Conservation (phyloP, 352 stramenopile genomes). For the Thraustochytrium striatum region DNA sequence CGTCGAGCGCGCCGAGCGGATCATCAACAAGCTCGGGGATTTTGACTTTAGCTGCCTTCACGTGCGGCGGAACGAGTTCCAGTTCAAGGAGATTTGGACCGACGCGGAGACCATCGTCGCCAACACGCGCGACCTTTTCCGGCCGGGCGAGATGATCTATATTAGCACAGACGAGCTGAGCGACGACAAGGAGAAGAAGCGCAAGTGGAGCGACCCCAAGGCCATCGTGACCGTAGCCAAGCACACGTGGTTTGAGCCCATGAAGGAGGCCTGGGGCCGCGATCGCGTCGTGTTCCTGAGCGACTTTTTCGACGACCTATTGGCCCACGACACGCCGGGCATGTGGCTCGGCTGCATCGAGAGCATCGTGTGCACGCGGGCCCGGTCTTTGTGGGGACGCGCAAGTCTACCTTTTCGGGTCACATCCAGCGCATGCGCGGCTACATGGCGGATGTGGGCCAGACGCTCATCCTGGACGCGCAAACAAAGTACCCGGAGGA, state of each 20-base stretch:
- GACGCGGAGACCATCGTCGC: conserved; percentile 7
- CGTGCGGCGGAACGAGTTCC: conserved; percentile 46
- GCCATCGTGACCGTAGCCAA: conserved; percentile 39
- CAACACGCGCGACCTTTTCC: conserved; percentile 33
- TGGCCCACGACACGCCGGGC: not conserved
- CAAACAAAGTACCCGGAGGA: conserved; percentile 39
- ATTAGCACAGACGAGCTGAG: conserved; percentile 44
- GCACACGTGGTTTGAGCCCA: conserved; percentile 48
- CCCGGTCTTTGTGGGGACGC: conserved; percentile 43
- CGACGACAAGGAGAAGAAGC: conserved; percentile 42
- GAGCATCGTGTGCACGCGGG: conserved; percentile 29
- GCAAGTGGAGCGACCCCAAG: conserved; percentile 25
- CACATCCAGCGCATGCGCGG: conserved; percentile 47
- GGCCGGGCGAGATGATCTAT: conserved; percentile 36
- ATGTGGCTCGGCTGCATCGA: conserved; percentile 45
- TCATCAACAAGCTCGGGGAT: conserved; percentile 35
- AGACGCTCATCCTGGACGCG: conserved; percentile 43
- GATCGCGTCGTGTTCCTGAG: conserved; percentile 43
- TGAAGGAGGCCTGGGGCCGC: conserved; percentile 43
- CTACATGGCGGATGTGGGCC: conserved; percentile 48
- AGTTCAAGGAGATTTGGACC: conserved; percentile 44
- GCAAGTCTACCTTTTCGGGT: conserved; percentile 46
- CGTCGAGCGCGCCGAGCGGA: conserved; percentile 32
- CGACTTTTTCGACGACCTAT: conserved; percentile 45
- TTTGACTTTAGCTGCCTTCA: conserved; percentile 48